Percentiles rank a stretch among this genome's conserved stretches.
Evolutionary conservation across 1,284 basidiomycete species (phyloP).

Genomic region (Apiotrichum brassicae): DNA sequence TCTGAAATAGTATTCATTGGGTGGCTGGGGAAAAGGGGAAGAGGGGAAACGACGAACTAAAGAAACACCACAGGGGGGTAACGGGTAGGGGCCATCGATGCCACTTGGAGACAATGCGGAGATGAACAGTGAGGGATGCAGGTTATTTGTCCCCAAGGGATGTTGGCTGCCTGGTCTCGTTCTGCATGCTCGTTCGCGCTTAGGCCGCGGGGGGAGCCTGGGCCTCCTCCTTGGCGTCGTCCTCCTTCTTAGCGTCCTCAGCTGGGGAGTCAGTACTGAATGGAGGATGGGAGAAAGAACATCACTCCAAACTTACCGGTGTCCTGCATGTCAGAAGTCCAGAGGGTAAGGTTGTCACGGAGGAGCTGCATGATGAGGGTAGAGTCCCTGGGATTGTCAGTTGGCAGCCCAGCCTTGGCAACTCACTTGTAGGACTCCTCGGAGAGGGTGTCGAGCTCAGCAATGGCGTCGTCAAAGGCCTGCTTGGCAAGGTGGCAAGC

Average conservation of each 20-base stretch:
- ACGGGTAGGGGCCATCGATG: constrained; percentile 14
- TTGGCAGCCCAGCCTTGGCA: too few species aligned
- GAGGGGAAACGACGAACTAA: constrained; percentile 16
- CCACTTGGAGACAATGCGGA: constrained; percentile 19
- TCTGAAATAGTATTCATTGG: constrained; percentile 25
- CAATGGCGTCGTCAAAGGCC: constrained; percentile 99
- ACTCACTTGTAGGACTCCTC: constrained; percentile 94
- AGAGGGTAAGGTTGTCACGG: constrained; percentile 95
- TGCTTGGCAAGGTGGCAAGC: constrained; percentile 99
- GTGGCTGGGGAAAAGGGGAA: constrained; percentile 13
- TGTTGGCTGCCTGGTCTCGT: constrained; percentile 17
- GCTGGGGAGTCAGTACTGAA: constrained; percentile 7
- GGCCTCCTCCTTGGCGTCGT: constrained; percentile 39
- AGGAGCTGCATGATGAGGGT: constrained; percentile 99
- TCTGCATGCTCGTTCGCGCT: constrained; percentile 15
- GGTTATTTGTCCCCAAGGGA: constrained; percentile 15
- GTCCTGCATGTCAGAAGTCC: constrained; percentile 87
- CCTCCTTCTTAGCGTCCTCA: constrained; percentile 34
- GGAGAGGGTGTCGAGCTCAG: constrained; percentile 97
- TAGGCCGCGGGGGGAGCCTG: constrained; percentile 38
- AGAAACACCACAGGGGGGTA: constrained; percentile 22
- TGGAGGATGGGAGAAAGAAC: too few species aligned
- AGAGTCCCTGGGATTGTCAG: constrained; percentile 56
- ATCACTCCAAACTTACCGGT: constrained; percentile 30
- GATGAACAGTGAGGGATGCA: constrained; percentile 18